Evolutionary conservation across 345 rosid species (phyloP).

Genomic region (Leavenworthia alabamica): DNA sequence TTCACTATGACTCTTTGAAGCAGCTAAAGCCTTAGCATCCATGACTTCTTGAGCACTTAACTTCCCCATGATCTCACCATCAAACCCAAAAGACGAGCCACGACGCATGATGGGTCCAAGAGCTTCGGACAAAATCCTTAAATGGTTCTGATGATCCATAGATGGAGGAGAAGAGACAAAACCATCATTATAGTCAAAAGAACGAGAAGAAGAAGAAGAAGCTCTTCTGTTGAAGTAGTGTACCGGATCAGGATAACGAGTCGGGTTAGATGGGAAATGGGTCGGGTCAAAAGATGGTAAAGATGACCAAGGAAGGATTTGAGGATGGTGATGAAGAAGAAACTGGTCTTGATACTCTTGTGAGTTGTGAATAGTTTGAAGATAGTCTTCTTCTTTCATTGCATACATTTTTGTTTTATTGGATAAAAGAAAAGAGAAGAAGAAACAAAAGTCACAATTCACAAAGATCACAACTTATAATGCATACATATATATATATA

Average conservation of each 20-base stretch:
- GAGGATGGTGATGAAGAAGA: constrained; percentile 50
- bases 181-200: constrained; percentile 19
- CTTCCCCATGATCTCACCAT: constrained; percentile 64
- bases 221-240: constrained; percentile 67
- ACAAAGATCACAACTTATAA: constrained; percentile 35
- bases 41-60: constrained; percentile 89
- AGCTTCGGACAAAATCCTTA: constrained; percentile 69
- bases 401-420: constrained; percentile 39
- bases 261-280: constrained; percentile 33
- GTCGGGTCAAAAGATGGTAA: constrained; percentile 27
- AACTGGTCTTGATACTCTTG: constrained; percentile 66
- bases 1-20: constrained; percentile 94
- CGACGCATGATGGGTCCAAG: constrained; percentile 63
- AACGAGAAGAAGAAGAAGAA: constrained; percentile 33
- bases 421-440: constrained; percentile 14
- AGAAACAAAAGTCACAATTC: constrained; percentile 32
- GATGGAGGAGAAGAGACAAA: constrained; percentile 31
- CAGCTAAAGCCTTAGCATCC: constrained; percentile 98
- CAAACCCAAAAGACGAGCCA: constrained; percentile 63
- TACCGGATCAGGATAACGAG: constrained; percentile 55
- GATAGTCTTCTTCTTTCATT: constrained; percentile 67
- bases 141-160: constrained; percentile 51
- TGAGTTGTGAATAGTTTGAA: constrained; percentile 48
- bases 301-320: constrained; percentile 26
- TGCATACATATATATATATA: constrained; percentile 25